Conservation (phyloP, 257 asterid genomes). For the Echites panduratus region DNA sequence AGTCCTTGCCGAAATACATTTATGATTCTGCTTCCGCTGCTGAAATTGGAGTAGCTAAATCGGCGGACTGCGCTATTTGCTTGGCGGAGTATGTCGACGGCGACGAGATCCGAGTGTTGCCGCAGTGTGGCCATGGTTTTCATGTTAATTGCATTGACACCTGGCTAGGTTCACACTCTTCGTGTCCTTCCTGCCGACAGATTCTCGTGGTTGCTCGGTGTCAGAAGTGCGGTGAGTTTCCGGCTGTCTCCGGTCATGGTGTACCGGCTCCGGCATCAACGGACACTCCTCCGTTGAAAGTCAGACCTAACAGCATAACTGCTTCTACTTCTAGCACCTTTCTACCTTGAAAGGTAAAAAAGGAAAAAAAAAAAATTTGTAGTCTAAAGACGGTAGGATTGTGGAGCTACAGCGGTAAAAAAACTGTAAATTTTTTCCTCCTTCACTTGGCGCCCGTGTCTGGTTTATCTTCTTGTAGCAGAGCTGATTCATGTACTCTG, state of each 20-base stretch:
- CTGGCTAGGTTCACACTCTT: constrained; percentile 24
- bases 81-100: constrained; percentile 22
- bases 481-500: not conserved
- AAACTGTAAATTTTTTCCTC: constrained; percentile 1
- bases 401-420: not conserved
- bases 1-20: constrained; percentile 18
- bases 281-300: constrained; percentile 1
- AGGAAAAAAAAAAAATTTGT: not conserved
- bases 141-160: constrained; percentile 23
- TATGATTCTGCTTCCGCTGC: constrained; percentile 7
- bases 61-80: constrained; percentile 23
- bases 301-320: not conserved
- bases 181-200: constrained; percentile 25
- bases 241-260: not conserved
- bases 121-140: constrained; percentile 23
- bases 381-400: not conserved
- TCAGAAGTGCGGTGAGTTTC: constrained; percentile 24
- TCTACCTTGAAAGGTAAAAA: constrained; percentile 2
- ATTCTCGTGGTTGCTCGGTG: constrained; percentile 20
- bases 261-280: not conserved
- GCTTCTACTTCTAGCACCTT: not conserved
- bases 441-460: constrained; percentile 5
- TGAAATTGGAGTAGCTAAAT: not conserved
- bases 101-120: constrained; percentile 26
- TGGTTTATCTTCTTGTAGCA: not conserved